Evolutionary conservation across 305 asterid genomes (phyloP).

Genomic region (Solanum hybrid): DNA sequence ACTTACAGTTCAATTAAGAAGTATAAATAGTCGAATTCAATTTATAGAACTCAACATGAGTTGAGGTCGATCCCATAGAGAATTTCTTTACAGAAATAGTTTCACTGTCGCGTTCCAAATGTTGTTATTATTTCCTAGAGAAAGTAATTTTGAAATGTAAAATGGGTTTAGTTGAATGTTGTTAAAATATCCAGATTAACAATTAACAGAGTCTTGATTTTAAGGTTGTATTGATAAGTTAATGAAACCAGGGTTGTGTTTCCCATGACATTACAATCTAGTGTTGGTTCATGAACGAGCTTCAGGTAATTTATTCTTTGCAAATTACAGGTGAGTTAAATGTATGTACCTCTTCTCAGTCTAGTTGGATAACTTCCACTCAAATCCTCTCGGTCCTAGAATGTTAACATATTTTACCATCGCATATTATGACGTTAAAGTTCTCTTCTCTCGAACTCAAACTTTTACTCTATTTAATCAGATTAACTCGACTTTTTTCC

Average conservation of each 20-base stretch:
- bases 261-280: neutral
- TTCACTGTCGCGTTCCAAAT: no score
- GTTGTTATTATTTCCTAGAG: no score
- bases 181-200: neutral
- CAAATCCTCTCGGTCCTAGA: neutral
- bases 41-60: no score
- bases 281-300: neutral
- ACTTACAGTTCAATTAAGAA: no score
- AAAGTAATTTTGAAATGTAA: no score
- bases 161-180: neutral
- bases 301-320: neutral
- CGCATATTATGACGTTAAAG: neutral
- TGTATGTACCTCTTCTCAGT: neutral
- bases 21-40: no score
- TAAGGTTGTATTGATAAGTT: neutral
- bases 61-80: no score
- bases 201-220: neutral
- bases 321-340: neutral
- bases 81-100: no score
- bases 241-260: neutral
- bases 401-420: neutral
- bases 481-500: no score
- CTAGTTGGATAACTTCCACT: neutral
- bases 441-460: no score
- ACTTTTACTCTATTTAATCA: no score